Evolutionary conservation across 2,329 filamentous ascomycete species (phyloP).

Genomic region (Epichloe coenophiala): DNA sequence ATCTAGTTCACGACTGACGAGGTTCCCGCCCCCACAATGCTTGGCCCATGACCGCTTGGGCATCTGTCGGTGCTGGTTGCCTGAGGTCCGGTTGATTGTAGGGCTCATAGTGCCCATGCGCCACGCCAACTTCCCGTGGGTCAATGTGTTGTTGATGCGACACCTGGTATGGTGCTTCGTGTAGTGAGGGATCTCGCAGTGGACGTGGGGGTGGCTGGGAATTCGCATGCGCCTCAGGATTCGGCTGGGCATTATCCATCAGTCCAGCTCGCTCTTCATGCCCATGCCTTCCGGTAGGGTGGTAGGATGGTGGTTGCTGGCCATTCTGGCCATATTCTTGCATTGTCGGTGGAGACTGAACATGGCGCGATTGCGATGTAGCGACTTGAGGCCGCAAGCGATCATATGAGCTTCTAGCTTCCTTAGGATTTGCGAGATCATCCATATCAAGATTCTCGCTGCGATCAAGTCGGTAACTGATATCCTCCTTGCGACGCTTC

Average conservation of each 20-base stretch:
- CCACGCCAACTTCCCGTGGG: neutral
- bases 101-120: constrained; percentile 2
- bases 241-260: constrained; percentile 24
- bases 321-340: constrained; percentile 23
- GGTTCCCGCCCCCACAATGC: constrained; percentile 7
- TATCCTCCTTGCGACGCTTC: constrained; percentile 41
- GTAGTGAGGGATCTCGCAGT: constrained; percentile 1
- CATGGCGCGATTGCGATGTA: neutral
- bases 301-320: constrained; percentile 16
- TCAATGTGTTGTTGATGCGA: neutral
- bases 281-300: constrained; percentile 20
- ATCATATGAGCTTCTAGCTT: constrained; percentile 10
- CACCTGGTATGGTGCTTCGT: neutral
- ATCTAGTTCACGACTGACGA: neutral
- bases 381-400: constrained; percentile 8
- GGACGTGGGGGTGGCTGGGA: constrained; percentile 5
- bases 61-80: neutral
- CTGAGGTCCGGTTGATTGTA: neutral
- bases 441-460: constrained; percentile 24
- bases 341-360: constrained; percentile 16
- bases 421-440: constrained; percentile 20
- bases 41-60: constrained; percentile 6
- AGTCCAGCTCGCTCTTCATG: constrained; percentile 29
- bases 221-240: constrained; percentile 9
- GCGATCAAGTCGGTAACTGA: constrained; percentile 28